Evolutionary conservation across 768 basidiomycete species (phyloP).

Genomic region (Mrakia blollopis): DNA sequence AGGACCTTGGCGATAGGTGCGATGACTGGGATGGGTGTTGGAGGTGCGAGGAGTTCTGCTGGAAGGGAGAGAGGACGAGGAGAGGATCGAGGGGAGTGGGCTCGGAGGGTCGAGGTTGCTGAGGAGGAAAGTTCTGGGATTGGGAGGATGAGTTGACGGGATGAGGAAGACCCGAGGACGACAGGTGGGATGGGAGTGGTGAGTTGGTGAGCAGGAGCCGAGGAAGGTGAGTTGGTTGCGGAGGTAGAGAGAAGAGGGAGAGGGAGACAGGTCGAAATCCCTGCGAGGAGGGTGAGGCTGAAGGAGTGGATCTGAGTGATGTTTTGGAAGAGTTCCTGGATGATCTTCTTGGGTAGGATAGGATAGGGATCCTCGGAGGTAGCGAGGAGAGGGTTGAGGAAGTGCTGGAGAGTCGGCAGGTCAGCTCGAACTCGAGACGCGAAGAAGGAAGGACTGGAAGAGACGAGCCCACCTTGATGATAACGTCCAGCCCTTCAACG

Average conservation of each 20-base stretch:
- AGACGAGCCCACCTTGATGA: constrained; percentile 61
- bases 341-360: constrained; percentile 61
- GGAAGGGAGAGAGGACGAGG: constrained; percentile 1
- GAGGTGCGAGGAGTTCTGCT: background rate
- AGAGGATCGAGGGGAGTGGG: background rate
- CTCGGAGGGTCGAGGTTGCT: background rate
- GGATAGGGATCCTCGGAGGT: constrained; percentile 62
- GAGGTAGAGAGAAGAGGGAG: constrained; percentile 46
- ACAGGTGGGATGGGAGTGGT: background rate
- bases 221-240: too few species aligned
- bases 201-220: constrained; percentile 44
- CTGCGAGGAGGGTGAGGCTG: constrained; percentile 44
- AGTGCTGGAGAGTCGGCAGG: constrained; percentile 54
- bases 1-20: constrained; percentile 48
- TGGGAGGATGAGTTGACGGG: background rate
- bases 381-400: constrained; percentile 69
- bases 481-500: constrained; percentile 71
- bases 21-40: background rate
- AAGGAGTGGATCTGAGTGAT: constrained; percentile 69
- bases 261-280: constrained; percentile 70
- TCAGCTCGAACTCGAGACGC: background rate
- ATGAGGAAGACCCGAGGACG: background rate
- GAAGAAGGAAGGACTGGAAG: constrained; percentile 34
- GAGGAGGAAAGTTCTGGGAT: constrained; percentile 46
- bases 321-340: constrained; percentile 75